Evolutionary conservation across 2,329 filamentous ascomycete genomes (phyloP).

Genomic region (Trichoderma sp.): DNA sequence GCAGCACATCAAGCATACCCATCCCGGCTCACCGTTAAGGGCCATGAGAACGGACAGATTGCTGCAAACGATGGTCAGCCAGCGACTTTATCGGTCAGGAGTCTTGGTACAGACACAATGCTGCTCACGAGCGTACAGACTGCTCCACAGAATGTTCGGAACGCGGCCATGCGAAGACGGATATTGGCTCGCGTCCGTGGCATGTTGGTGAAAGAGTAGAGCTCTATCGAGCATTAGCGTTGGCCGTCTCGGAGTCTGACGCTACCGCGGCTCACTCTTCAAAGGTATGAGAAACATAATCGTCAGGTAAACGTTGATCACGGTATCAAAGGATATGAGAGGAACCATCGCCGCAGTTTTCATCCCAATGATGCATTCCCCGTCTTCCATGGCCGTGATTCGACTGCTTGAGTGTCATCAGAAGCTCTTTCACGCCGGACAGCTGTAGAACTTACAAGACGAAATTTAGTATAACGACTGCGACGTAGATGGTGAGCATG

Average conservation of each 20-base stretch:
- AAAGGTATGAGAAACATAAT: constrained; percentile 64
- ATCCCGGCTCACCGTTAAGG: constrained; percentile 63
- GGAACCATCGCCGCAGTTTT: constrained; percentile 60
- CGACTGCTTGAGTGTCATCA: constrained; percentile 46
- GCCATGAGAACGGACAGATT: constrained; percentile 62
- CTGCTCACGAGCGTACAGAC: constrained; percentile 60
- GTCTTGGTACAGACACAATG: constrained; percentile 50
- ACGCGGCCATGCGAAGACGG: constrained; percentile 54
- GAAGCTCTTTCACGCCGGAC: too few species aligned
- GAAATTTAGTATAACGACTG: constrained; percentile 61
- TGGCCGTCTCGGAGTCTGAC: too few species aligned
- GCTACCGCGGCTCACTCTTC: constrained; percentile 44
- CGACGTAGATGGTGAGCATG: constrained; percentile 51
- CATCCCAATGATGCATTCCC: constrained; percentile 65
- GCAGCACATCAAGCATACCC: constrained; percentile 67
- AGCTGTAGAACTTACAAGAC: constrained; percentile 52
- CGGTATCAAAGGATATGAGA: constrained; percentile 61
- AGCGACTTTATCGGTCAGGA: too few species aligned
- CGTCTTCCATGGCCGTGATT: constrained; percentile 57
- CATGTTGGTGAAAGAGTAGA: constrained; percentile 57
- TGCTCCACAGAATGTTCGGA: constrained; percentile 62
- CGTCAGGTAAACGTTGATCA: constrained; percentile 66
- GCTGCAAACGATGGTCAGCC: constrained; percentile 39
- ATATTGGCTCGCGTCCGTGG: constrained; percentile 45
- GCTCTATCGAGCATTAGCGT: constrained; percentile 41